These are phyloP conservation scores for Mortierella sp. DNA, from an alignment of 371 early-diverging fungal genomes.

Conservation along the genomic window DNA sequence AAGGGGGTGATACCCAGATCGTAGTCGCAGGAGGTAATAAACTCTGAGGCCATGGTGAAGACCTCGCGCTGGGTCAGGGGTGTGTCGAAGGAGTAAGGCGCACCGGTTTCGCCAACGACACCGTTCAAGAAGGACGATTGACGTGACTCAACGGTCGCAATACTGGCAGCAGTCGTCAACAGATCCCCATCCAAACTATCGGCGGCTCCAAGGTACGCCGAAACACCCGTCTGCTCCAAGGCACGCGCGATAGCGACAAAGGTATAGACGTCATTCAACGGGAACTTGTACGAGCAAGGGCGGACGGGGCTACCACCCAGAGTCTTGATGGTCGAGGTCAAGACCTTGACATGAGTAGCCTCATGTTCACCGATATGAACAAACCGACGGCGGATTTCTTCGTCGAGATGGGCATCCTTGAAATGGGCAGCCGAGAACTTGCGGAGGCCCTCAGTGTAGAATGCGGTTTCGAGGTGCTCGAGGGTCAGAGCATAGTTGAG, in stretches of 20 bases:
- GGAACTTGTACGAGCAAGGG: constrained; percentile 58
- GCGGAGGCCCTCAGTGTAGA: constrained; percentile 53
- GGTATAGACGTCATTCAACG: constrained; percentile 41
- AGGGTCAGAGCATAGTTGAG: constrained; percentile 41
- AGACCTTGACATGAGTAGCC: constrained; percentile 53
- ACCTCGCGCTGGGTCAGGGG: constrained; percentile 19
- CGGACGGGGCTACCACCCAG: constrained; percentile 53
- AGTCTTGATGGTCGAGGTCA: constrained; percentile 43
- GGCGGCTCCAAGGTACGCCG: constrained; percentile 62
- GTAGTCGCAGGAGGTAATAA: constrained; percentile 28
- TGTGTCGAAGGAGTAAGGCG: constrained; percentile 40
- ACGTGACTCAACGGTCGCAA: constrained; percentile 36
- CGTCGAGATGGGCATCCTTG: constrained; percentile 37
- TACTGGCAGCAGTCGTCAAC: constrained; percentile 25
- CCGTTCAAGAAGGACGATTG: constrained; percentile 38
- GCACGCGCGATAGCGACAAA: constrained; percentile 59
- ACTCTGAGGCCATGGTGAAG: constrained; percentile 27
- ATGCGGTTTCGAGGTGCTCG: constrained; percentile 41
- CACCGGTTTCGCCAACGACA: neutral
- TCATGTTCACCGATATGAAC: constrained; percentile 57
- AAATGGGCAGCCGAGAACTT: constrained; percentile 49
- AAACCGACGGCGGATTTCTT: constrained; percentile 39
- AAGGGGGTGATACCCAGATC: constrained; percentile 23
- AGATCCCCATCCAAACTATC: constrained; percentile 18
- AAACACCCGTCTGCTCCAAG: constrained; percentile 64